A percentile compares a stretch with the other conserved stretches of the same genome.
Evolutionary conservation across 1,284 basidiomycete genomes (phyloP).

Genomic region (Ustilago sp.): DNA sequence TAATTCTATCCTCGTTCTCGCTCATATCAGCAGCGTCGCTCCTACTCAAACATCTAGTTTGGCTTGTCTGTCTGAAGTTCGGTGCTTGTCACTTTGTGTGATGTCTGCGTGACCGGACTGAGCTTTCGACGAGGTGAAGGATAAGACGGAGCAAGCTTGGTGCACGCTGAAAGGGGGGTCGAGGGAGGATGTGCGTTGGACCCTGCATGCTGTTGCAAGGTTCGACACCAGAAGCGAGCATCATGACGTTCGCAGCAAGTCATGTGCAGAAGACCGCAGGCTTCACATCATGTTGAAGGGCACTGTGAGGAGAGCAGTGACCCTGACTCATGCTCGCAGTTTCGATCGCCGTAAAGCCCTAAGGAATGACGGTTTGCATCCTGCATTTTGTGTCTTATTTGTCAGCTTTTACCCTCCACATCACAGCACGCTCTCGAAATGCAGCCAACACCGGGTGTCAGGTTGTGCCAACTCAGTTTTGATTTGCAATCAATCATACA

Average conservation of each 20-base stretch:
- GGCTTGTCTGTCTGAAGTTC: not conserved
- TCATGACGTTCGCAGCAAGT: not conserved
- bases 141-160: not conserved
- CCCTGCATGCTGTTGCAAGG: not conserved
- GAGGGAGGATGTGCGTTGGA: not conserved
- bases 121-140: not conserved
- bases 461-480: not conserved
- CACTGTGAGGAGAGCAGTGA: not conserved
- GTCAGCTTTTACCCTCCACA: slow-evolving; percentile 3
- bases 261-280: not conserved
- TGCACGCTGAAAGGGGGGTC: not conserved
- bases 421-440: not conserved
- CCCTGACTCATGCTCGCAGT: slow-evolving; percentile 33
- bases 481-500: slow-evolving; percentile 1
- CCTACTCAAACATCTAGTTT: not conserved
- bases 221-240: not conserved
- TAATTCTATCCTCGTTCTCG: slow-evolving; percentile 27
- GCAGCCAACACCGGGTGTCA: not conserved
- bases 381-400: slow-evolving; percentile 11
- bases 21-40: not conserved
- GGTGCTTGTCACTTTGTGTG: not conserved
- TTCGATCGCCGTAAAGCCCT: slow-evolving; percentile 6
- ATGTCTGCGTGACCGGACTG: not conserved
- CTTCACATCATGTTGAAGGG: not conserved
- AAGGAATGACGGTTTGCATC: not conserved